Evolutionary conservation across 345 rosid species (phyloP).

Genomic region (Limnanthes douglasii): DNA sequence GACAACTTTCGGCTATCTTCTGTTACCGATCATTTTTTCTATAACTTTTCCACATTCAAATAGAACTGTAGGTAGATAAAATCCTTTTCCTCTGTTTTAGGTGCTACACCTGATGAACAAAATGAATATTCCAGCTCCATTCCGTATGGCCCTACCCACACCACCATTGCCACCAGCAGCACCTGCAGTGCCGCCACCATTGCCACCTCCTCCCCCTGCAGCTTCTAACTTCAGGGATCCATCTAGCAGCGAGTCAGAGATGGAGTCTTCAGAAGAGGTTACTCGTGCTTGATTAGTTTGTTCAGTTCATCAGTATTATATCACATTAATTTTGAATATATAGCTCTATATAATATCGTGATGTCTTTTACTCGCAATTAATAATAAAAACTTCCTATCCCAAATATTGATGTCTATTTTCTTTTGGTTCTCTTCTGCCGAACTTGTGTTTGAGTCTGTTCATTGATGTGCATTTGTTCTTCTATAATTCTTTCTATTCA

Average conservation of each 20-base stretch:
- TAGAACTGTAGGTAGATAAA: no score
- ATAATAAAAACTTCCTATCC: no score
- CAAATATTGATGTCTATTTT: background rate
- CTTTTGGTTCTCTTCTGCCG: background rate
- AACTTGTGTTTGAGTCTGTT: background rate
- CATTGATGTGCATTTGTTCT: background rate
- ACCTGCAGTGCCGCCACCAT: slow-evolving; percentile 26
- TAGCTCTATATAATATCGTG: no score
- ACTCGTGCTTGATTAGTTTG: no score
- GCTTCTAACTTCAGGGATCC: slow-evolving; percentile 21
- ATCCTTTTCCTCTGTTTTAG: slow-evolving; percentile 23
- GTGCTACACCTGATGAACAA: slow-evolving; percentile 97
- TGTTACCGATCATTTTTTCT: no score
- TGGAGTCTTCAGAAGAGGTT: slow-evolving; percentile 93
- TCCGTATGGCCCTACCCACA: slow-evolving; percentile 84
- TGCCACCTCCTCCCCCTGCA: slow-evolving; percentile 22
- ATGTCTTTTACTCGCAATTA: no score
- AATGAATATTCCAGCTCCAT: slow-evolving; percentile 98
- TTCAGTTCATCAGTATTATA: no score
- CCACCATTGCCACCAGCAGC: slow-evolving; percentile 70
- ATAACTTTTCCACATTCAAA: no score
- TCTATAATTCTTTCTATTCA: slow-evolving; percentile 1
- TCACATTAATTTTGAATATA: no score
- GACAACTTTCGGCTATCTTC: background rate
- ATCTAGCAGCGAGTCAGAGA: slow-evolving; percentile 80